phyloP scores from a whole-genome alignment of 371 early-diverging fungal species.

The Vittaforma corneae region DNA sequence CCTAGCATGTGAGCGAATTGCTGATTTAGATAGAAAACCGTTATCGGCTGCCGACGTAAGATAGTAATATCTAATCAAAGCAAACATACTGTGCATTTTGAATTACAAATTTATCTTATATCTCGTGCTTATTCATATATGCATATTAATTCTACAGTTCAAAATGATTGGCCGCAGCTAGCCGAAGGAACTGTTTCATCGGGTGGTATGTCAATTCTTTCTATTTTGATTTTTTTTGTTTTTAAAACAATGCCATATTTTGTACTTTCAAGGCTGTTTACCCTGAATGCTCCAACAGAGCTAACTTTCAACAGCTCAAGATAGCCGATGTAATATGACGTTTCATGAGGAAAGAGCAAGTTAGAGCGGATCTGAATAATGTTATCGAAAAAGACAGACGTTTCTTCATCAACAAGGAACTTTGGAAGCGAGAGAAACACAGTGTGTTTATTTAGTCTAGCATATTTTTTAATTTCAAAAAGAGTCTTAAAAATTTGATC shows the following conservation, averaged over 20 bases:
- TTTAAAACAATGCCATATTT: conserved; percentile 4
- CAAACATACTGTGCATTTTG: too few relatives aligned
- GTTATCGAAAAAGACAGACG: conserved; percentile 12
- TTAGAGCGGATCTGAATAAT: background rate
- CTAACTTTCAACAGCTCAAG: background rate
- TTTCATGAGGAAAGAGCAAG: background rate
- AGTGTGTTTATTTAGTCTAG: conserved; percentile 9
- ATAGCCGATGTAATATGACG: background rate
- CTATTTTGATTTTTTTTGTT: background rate
- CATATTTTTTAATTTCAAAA: conserved; percentile 5
- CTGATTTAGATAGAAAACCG: too few relatives aligned
- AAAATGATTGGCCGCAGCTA: conserved; percentile 1
- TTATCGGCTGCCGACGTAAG: too few relatives aligned
- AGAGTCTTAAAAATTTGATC: background rate
- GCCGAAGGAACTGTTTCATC: background rate
- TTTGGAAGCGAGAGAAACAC: conserved; percentile 2
- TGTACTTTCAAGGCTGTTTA: background rate
- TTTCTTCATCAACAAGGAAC: background rate
- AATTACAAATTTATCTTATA: too few relatives aligned
- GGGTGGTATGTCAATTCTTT: conserved; percentile 14
- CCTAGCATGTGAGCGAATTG: too few relatives aligned
- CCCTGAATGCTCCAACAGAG: background rate
- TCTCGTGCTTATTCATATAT: too few relatives aligned
- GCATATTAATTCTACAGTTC: too few relatives aligned
- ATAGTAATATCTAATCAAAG: too few relatives aligned